Evolutionary conservation across 2,329 filamentous ascomycete genomes (phyloP).

Genomic region (Huntiella savannae): DNA sequence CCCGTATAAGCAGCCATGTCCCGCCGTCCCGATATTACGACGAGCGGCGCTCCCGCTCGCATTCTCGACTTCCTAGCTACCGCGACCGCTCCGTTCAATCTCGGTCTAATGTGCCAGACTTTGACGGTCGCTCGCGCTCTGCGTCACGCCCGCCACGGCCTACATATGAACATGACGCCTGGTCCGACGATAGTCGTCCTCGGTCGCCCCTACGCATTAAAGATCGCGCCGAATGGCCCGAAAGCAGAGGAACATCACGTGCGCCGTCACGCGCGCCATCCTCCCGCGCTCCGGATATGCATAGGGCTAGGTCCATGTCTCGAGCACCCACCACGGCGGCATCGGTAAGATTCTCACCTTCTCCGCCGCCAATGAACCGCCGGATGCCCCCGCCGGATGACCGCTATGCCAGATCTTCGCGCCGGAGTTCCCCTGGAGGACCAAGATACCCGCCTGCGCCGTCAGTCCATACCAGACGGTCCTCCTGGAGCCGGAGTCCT

Average conservation of each 20-base stretch:
- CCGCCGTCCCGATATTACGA: not conserved
- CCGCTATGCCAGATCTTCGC: not conserved
- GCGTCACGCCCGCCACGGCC: not conserved
- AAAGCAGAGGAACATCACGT: not conserved
- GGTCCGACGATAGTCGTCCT: not conserved
- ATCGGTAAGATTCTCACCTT: slow-evolving; percentile 6
- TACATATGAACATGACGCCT: not conserved
- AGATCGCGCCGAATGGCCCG: not conserved
- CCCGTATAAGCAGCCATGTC: not conserved
- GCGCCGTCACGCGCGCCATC: not conserved
- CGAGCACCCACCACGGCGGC: not conserved
- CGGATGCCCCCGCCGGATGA: not conserved
- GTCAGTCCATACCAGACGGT: not conserved
- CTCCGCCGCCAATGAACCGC: not conserved
- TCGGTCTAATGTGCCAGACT: slow-evolving; percentile 1
- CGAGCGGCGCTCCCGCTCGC: not conserved
- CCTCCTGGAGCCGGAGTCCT: not conserved
- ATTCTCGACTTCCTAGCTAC: not conserved
- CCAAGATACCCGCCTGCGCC: not conserved
- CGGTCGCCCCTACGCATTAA: not conserved
- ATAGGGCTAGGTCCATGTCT: slow-evolving; percentile 2
- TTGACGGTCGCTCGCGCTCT: slow-evolving; percentile 4
- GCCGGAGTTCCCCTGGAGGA: not conserved
- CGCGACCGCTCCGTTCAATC: not conserved
- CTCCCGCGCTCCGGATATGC: not conserved